Base-by-base conservation (phyloP, 192 early-diverging fungal genomes). In the Coemansia sp. region DNA sequence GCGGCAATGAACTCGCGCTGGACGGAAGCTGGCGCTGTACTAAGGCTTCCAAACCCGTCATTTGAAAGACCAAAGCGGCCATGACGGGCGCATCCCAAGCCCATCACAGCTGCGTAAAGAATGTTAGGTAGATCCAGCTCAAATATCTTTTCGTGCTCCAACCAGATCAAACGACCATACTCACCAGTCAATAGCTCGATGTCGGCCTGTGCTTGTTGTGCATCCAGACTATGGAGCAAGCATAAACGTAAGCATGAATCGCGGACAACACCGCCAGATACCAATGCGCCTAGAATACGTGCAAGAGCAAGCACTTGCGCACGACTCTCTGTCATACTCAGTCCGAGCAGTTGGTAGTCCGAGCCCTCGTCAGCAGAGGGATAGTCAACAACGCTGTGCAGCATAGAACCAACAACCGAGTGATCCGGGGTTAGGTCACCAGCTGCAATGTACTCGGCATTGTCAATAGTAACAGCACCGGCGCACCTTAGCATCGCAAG, bases 1-100 rank as follows among this genome's bases (percentile, higher is more conserved):
- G 81, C 75, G 1, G 81, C 81, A 16, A 83, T 53, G 29, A 70
- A 83, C 62, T 83, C 81, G 57, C 81, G 76, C 67, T 70, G 72
- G 39, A 83, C 81, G 2, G 77, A 74, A 13, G 15, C 34, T 2
- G 77, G 77, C 1, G 77, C 77, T 23, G 46, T 23, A 4, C 29
- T 25, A 31, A 80, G 58, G 8, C 10, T 35, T 6, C 15, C 30
- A 2, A 59, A 62, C 1, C 51, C 56, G 18, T 15, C 43, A 13
- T 7, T 7, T 9, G 55, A 57, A 16, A 57, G n/a, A 16, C 8
- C 25, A 7, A 20, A 57, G 28, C 55, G 63, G 13, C n/a, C 40
- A 28, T 29, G 18, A 10, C 35, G 13, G 34, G 34, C 8, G 37
- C 64, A 31, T 39, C 28, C 67, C 18, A 39, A 45, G 16, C 20